Conservation (phyloP, 331 rosid genomes). For the Spiraea crenata region DNA sequence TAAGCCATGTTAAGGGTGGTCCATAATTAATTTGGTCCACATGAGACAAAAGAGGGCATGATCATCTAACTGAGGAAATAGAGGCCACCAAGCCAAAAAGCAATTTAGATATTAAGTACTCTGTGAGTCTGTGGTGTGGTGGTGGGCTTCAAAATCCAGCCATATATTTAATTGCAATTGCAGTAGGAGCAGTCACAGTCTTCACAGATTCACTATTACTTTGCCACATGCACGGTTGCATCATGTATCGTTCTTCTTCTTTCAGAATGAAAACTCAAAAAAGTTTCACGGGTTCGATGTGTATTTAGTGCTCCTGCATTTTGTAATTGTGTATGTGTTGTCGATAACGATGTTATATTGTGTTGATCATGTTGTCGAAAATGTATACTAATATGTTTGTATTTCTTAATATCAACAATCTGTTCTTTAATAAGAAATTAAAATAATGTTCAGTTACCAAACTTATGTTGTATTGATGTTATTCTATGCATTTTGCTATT, state of each 20-base stretch:
- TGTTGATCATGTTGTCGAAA: too few species aligned
- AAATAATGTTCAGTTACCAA: too few species aligned
- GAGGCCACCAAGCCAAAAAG: background rate
- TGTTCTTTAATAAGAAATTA: too few species aligned
- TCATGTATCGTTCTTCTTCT: background rate
- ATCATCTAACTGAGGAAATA: background rate
- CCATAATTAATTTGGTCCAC: background rate
- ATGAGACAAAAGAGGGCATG: slow-evolving; percentile 7
- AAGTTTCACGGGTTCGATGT: slow-evolving; percentile 10
- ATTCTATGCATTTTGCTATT: too few species aligned
- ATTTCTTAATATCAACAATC: too few species aligned
- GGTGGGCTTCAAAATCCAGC: background rate
- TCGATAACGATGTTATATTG: too few species aligned
- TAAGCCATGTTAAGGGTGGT: background rate
- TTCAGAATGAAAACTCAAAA: background rate
- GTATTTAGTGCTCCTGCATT: background rate
- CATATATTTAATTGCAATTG: background rate
- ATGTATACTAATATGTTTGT: too few species aligned
- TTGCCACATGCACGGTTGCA: slow-evolving; percentile 2
- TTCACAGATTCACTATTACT: background rate
- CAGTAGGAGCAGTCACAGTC: background rate
- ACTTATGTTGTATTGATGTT: too few species aligned
- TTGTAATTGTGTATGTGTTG: background rate
- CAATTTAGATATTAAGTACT: background rate
- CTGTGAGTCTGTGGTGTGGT: background rate